Percentiles rank a stretch among this genome's conserved stretches.
Conservation (phyloP, 805 yeast genomes). For the Yarrowia sp. region DNA sequence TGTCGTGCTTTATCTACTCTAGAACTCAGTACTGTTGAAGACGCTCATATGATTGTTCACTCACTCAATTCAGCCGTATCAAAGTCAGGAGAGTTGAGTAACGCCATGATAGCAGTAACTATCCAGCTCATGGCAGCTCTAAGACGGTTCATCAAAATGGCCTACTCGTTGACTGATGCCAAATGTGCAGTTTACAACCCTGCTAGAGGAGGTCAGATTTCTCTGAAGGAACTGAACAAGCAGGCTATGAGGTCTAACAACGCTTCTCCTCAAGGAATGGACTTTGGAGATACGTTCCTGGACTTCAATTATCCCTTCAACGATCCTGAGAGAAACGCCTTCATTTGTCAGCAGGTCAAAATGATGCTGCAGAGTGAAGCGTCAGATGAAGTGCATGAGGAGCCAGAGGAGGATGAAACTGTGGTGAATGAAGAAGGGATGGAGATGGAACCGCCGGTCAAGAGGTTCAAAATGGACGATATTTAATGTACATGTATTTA, state of each 20-base stretch:
- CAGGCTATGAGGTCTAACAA: neutral
- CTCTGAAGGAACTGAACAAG: slow-evolving; percentile 10
- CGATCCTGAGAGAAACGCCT: neutral
- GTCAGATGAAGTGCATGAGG: slow-evolving; percentile 4
- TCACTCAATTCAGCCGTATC: slow-evolving; percentile 47
- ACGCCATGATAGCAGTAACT: slow-evolving; percentile 16
- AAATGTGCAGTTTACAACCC: slow-evolving; percentile 29
- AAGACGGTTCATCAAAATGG: slow-evolving; percentile 25
- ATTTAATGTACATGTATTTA: too few relatives aligned
- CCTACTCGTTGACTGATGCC: slow-evolving; percentile 29
- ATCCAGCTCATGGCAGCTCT: slow-evolving; percentile 25
- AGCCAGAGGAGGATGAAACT: neutral
- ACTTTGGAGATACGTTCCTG: neutral
- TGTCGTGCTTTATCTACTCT: slow-evolving; percentile 44
- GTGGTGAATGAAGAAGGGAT: neutral
- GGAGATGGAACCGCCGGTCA: too few relatives aligned
- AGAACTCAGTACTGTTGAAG: slow-evolving; percentile 49
- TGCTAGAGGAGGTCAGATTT: neutral
- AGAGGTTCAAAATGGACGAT: too few relatives aligned
- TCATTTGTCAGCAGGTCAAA: neutral
- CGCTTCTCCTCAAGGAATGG: neutral
- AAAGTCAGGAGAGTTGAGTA: slow-evolving; percentile 40
- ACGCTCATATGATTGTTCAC: slow-evolving; percentile 47
- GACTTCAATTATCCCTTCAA: neutral
- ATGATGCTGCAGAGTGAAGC: slow-evolving; percentile 3